Evolutionary conservation across 495 filamentous ascomycete genomes (phyloP), one percentile per base, ranked within the genome.

Genomic region (Cairneyella variabilis): DNA sequence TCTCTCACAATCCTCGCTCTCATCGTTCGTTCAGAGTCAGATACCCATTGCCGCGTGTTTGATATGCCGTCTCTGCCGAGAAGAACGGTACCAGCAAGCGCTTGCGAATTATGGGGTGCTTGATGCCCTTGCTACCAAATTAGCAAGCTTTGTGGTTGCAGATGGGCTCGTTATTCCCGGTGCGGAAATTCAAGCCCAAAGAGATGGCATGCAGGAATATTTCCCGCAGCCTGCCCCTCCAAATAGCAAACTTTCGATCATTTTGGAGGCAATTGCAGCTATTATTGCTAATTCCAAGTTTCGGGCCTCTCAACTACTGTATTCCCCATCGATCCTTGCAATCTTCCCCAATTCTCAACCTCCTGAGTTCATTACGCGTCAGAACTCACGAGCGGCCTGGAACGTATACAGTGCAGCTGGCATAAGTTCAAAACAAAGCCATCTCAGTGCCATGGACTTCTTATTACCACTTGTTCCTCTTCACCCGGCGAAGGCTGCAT

Each of bases 251-350:
- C 68, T 96, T 38, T 76, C 83, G 6, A 76, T 82, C 23, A 78
- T 95, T 40, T 69, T 98, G n/a, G 86, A 90, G 52, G 89, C 91
- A 1, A 81, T 95, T 39, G 80, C 83, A 10, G 77, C 82, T 36
- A 91, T 97, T 38, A 81, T 96, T 51, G 76, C 83, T 37, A 79
- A 86, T 56, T 97, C 93, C 0, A 85, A 84, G 47, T 86, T 82
- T 69, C 82, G 90, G 16, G 83, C 86, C 14, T 82, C 83, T 51
- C 79, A 88, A 57, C 82, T 97, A 51, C 69, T 96, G 21, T 89
- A 83, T 54, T 90, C 90, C 0, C 85, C 87, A 2, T 75, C 83
- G 1, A 86, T 96, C 17, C 65, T 86, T 16, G 82, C 86, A 7
- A 76, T 89, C 3, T 88, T 95, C 55, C 84, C 85, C 5, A 72